Conservation (phyloP, 2,329 filamentous ascomycete genomes). For the Trematosphaeria pertusa region DNA sequence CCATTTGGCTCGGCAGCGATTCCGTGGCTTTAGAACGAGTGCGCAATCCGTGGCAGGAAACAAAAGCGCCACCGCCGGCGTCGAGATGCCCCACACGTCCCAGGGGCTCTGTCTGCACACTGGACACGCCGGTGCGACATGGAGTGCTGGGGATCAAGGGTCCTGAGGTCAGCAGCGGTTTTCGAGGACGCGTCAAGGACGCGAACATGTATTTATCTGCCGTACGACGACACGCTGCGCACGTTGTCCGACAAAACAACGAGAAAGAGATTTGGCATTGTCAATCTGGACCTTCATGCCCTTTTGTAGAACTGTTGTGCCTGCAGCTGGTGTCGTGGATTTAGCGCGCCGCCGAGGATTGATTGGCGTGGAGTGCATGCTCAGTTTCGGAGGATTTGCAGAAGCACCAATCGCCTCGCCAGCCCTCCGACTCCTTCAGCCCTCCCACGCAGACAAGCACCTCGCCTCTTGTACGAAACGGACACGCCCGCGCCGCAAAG, state of each 20-base stretch:
- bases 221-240: slow-evolving; percentile 23
- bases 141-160: slow-evolving; percentile 20
- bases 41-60: slow-evolving; percentile 35
- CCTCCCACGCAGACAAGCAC: neutral
- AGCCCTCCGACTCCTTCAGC: neutral
- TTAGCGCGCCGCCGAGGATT: slow-evolving; percentile 13
- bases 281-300: slow-evolving; percentile 28
- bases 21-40: slow-evolving; percentile 27
- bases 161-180: slow-evolving; percentile 14
- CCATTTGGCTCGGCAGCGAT: slow-evolving; percentile 31
- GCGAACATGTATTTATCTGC: slow-evolving; percentile 25
- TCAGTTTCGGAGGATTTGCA: slow-evolving; percentile 15
- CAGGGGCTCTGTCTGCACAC: slow-evolving; percentile 29
- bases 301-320: slow-evolving; percentile 22
- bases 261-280: slow-evolving; percentile 25
- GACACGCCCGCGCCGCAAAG: slow-evolving; percentile 10
- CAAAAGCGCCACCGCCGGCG: slow-evolving; percentile 16
- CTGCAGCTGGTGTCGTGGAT: slow-evolving; percentile 21
- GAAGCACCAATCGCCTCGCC: slow-evolving; percentile 25
- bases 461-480: too few relatives aligned
- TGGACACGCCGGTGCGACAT: slow-evolving; percentile 45
- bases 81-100: slow-evolving; percentile 29
- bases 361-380: slow-evolving; percentile 29
- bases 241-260: slow-evolving; percentile 19
- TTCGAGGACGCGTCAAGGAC: slow-evolving; percentile 26